A percentile compares a stretch with the other conserved stretches of the same genome.
Evolutionary conservation across 306 rosid genomes (phyloP).

Genomic region (Cicer cuneatum): DNA sequence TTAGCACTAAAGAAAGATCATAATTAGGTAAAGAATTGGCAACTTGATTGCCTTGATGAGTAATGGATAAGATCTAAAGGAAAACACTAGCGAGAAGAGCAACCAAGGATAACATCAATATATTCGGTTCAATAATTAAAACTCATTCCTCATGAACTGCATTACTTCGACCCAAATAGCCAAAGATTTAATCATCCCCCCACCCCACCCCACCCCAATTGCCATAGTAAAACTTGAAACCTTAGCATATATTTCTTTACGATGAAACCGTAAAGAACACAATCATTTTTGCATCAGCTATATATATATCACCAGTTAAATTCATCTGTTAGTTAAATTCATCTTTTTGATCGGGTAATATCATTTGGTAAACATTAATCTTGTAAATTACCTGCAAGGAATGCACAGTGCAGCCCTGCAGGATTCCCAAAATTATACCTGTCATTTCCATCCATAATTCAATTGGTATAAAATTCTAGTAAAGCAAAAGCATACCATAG

Average conservation of each 20-base stretch:
- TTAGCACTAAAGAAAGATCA: no score
- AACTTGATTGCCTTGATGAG: no score
- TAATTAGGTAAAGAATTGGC: no score
- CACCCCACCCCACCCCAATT: conserved; percentile 3
- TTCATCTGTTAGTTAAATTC: no score
- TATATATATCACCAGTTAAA: no score
- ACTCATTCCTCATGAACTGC: neutral
- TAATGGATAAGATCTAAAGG: no score
- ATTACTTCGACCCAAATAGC: neutral
- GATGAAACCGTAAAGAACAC: neutral
- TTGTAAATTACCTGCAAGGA: conserved; percentile 74
- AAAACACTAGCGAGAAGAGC: no score
- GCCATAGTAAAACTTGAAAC: conserved; percentile 13
- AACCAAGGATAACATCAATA: no score
- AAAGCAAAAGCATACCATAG: conserved; percentile 65
- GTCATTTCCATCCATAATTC: conserved; percentile 42
- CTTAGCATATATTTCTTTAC: neutral
- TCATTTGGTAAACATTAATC: conserved; percentile 40
- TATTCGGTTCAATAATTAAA: no score
- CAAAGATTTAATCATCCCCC: neutral
- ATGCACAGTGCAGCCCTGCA: conserved; percentile 95
- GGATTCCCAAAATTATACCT: conserved; percentile 37
- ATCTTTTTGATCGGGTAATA: conserved; percentile 4
- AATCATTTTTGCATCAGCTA: neutral
- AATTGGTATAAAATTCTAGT: conserved; percentile 32